Evolutionary conservation across 345 rosid genomes (phyloP), one percentile per base, ranked within the genome.

Genomic region (Psidium friedrichsthalianum): DNA sequence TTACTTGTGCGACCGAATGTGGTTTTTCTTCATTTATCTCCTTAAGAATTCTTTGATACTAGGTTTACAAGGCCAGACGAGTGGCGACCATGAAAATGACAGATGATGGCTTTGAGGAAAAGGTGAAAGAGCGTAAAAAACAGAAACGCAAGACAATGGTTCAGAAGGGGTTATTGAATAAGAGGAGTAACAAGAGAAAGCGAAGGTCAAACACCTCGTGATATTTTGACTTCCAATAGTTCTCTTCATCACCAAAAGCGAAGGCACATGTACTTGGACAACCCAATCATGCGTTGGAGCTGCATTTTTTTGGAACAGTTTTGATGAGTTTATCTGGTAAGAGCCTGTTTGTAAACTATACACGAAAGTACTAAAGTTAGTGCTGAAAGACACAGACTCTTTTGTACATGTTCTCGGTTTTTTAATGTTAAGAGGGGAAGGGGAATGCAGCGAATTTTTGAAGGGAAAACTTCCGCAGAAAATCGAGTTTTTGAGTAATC

Each of bases 61-160:
- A 96, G 98, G 93, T 97, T 11, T 93, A 88, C 86, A 95, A 97
- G 92, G 99, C 99, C 6, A 96, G 89, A 87, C 96, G 97, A 3
- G 98, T 94, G 86, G 96, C 96, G 3, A 88, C 89, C 82, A 95
- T 96, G 99, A 97, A 94, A 92, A 93, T 95, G 95, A 86, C 91
- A 89, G 98, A 97, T 32, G 95, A 94, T 47, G 98, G 99, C 8
- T 95, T 94, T 56, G 98, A 97, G 84, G 98, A 97, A 84, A 94
- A 91, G 89, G 92, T 82, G 12, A 93, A 93, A 74, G 96, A 94
- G 85, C 89, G 98, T 85, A 96, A 90, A 87, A 92, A 88, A 29
- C 96, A 89, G 90, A 97, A 95, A 74, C 89, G 90, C 49, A 94
- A 93, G 84, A 89, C 93, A 16, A 88, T 93, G 55, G 89, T 91